Base-by-base conservation (phyloP, 192 early-diverging fungal genomes). In the Backusella liffmaniae region DNA sequence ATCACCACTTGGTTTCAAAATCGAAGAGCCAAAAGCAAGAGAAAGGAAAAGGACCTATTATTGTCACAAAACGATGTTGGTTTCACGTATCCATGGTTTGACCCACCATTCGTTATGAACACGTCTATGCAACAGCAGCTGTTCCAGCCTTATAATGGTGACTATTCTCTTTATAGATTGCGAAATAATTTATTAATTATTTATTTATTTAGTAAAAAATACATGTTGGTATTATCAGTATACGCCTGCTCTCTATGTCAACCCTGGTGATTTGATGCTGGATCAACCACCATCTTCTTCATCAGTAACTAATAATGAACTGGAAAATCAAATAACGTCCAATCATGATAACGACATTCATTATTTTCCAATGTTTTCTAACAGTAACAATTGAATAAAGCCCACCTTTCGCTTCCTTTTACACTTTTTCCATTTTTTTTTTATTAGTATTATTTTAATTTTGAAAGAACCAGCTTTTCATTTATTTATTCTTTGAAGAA, bases 1-100 rank as follows among this genome's bases (percentile, higher is more conserved):
- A 62, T 79, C 29, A 70, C 77, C 8, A 79, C 77, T 13, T 79
- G 77, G 77, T 79, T 79, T 44, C 77, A 79, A 49, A 79, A 79
- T 41, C 37, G 73, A 59, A 62, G 77, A 42, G 77, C 77, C n/a
- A 79, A 79, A 51, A 41, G 46, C 36, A 79, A 74, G 26, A 30
- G 72, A 70, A 69, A 35, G 30, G 70, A 71, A 18, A 49, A 71
- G 67, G 36, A 12, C 21, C 12, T 21, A 4, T 6, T 62, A 23
- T 29, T 29, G 26, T 29, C 26, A 29, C 12, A 29, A 12, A 29
- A 23, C 32, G 32, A 32, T 29, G 3, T 6, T 53, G 16, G 3
- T 12, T 62, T 29, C 26, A 62, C 1, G n/a, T 56, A 21, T 56
- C 21, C 56, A 49, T 49, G 46, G 46, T n/a, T 49, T 49, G 46